Evolutionary conservation across 352 stramenopile species (phyloP).

Genomic region (Aphanomyces astaci): DNA sequence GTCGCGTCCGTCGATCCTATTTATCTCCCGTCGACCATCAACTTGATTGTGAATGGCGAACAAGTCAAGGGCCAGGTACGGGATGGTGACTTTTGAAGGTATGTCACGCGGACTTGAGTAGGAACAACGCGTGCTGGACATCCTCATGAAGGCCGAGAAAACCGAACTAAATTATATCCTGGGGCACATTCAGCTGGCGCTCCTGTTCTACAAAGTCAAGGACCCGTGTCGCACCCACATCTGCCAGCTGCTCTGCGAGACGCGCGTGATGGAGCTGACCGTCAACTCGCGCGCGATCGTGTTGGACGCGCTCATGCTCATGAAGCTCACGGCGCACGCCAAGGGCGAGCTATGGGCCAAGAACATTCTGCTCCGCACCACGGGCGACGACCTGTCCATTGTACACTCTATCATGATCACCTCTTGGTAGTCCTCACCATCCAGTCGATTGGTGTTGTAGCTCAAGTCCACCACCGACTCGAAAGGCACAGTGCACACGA

Average conservation of each 20-base stretch:
- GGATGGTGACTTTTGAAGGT: neutral
- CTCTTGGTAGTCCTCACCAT: too few species aligned
- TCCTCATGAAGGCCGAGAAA: constrained; percentile 90
- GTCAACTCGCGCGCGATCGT: constrained; percentile 88
- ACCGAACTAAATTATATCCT: constrained; percentile 97
- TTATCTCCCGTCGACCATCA: constrained; percentile 81
- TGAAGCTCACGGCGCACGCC: constrained; percentile 93
- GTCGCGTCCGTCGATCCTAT: constrained; percentile 69
- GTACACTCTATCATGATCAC: neutral
- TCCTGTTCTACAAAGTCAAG: constrained; percentile 99
- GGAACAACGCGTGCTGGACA: constrained; percentile 94
- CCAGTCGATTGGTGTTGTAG: too few species aligned
- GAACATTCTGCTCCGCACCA: constrained; percentile 95
- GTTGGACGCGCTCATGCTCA: constrained; percentile 94
- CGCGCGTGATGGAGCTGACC: constrained; percentile 87
- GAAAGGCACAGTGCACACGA: constrained; percentile 94
- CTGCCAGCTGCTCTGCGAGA: constrained; percentile 91
- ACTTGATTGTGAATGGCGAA: constrained; percentile 81
- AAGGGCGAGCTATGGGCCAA: constrained; percentile 93
- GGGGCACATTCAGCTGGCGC: constrained; percentile 88
- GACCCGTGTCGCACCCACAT: constrained; percentile 89
- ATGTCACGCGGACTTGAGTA: neutral
- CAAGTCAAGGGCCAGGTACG: constrained; percentile 54
- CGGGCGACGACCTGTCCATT: constrained; percentile 85
- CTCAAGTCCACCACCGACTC: constrained; percentile 95